Conservation (phyloP, 2,329 filamentous ascomycete species). For the Pestalotiopsis fici region DNA sequence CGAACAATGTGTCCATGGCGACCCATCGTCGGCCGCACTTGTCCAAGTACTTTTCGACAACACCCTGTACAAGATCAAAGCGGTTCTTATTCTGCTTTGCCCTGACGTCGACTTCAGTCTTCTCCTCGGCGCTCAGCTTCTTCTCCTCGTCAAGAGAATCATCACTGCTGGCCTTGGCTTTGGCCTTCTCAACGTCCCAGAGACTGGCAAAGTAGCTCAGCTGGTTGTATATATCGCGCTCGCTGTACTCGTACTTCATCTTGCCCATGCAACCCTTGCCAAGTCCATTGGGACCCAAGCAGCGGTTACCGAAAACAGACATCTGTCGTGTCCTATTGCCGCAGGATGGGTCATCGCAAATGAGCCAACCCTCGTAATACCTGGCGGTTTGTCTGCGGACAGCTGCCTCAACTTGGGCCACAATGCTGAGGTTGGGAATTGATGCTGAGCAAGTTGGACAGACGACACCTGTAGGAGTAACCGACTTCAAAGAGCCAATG, state of each 20-base stretch:
- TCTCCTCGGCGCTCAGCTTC: constrained; percentile 51
- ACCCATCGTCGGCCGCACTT: constrained; percentile 93
- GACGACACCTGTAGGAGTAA: constrained; percentile 65
- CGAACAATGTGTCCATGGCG: constrained; percentile 87
- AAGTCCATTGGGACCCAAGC: constrained; percentile 82
- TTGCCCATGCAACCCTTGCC: constrained; percentile 81
- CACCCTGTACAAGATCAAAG: constrained; percentile 74
- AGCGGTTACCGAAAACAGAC: constrained; percentile 88
- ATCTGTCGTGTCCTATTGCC: constrained; percentile 87
- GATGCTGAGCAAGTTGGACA: constrained; percentile 70
- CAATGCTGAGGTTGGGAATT: constrained; percentile 71
- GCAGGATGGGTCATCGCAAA: constrained; percentile 88
- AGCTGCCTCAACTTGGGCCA: constrained; percentile 85
- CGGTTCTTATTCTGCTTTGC: constrained; percentile 80
- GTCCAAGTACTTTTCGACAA: constrained; percentile 82
- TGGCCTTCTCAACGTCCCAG: constrained; percentile 88
- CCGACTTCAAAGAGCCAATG: constrained; percentile 22
- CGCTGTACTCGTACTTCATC: constrained; percentile 85
- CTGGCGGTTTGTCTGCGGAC: constrained; percentile 75
- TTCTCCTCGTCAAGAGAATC: constrained; percentile 4
- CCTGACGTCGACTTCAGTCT: constrained; percentile 68
- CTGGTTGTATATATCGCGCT: constrained; percentile 94
- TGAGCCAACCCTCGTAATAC: constrained; percentile 92
- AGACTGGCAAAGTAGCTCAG: constrained; percentile 82
- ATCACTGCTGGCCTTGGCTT: constrained; percentile 41